A percentile compares a stretch with the other conserved stretches of the same genome.
Conservation (phyloP, 306 rosid species). For the Fagus sylvatica region DNA sequence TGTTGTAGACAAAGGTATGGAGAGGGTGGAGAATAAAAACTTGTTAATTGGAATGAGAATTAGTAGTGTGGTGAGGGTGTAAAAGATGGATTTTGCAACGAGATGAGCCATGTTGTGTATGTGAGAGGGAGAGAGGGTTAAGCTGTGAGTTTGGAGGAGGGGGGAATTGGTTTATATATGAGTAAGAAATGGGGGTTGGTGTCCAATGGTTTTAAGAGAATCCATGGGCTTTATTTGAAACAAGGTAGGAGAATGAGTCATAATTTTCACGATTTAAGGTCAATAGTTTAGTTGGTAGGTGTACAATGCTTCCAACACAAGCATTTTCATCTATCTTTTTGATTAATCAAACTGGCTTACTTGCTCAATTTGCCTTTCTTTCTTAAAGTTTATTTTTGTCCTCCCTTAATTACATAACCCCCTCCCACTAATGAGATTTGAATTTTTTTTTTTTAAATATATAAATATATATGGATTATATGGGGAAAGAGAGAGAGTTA, state of each 20-base stretch:
- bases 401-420: not conserved
- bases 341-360: not conserved
- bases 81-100: constrained; percentile 30
- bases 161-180: constrained; percentile 18
- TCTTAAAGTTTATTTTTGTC: no score
- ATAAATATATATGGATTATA: no score
- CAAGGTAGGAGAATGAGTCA: constrained; percentile 26
- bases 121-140: not conserved
- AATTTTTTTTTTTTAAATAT: no score
- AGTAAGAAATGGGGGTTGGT: constrained; percentile 14
- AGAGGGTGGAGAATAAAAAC: constrained; percentile 9
- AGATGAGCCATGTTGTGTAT: constrained; percentile 32
- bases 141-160: not conserved
- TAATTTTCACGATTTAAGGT: not conserved
- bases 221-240: constrained; percentile 29
- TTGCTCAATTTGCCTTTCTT: not conserved
- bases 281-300: constrained; percentile 23
- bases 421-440: not conserved
- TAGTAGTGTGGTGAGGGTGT: constrained; percentile 19
- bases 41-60: constrained; percentile 32
- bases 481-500: no score
- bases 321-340: not conserved
- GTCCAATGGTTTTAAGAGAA: constrained; percentile 35
- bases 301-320: not conserved
- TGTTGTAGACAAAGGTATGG: constrained; percentile 16